These are phyloP conservation scores for Oryza glaberrima DNA, from an alignment of 176 grass and related monocot species.

Conservation along the genomic window DNA sequence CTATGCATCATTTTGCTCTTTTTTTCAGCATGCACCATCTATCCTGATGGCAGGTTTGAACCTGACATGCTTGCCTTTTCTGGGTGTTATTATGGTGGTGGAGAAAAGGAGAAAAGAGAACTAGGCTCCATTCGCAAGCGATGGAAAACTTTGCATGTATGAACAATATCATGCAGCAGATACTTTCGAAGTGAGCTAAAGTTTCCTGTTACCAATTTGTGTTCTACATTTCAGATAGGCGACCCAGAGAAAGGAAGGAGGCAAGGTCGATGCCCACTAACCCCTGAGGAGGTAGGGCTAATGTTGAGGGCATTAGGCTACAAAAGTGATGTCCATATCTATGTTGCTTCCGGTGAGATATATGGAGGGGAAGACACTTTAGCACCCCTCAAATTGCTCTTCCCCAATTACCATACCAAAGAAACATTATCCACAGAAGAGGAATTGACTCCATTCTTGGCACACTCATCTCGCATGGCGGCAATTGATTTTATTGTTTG, in stretches of 20 bases:
- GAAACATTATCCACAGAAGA: conserved; percentile 71
- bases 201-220: conserved; percentile 22
- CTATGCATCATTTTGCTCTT: conserved; percentile 15
- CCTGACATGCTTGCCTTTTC: conserved; percentile 97
- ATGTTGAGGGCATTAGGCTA: conserved; percentile 84
- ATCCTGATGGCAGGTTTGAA: conserved; percentile 74
- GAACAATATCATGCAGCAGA: not conserved
- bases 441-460: conserved; percentile 65
- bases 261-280: conserved; percentile 82
- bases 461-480: conserved; percentile 81
- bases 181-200: conserved; percentile 31
- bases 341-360: conserved; percentile 93
- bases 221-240: conserved; percentile 35
- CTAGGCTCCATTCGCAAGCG: conserved; percentile 72
- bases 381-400: conserved; percentile 70
- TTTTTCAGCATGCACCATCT: conserved; percentile 26
- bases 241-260: conserved; percentile 62
- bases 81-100: conserved; percentile 96
- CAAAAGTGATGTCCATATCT: conserved; percentile 65
- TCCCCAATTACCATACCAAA: conserved; percentile 92
- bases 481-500: conserved; percentile 95
- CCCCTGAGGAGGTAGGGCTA: conserved; percentile 84
- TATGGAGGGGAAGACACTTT: conserved; percentile 82
- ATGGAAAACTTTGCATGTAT: conserved; percentile 90
- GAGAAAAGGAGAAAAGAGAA: conserved; percentile 89